Base-by-base conservation (phyloP, 192 early-diverging fungal genomes). In the Backusella westeae region DNA sequence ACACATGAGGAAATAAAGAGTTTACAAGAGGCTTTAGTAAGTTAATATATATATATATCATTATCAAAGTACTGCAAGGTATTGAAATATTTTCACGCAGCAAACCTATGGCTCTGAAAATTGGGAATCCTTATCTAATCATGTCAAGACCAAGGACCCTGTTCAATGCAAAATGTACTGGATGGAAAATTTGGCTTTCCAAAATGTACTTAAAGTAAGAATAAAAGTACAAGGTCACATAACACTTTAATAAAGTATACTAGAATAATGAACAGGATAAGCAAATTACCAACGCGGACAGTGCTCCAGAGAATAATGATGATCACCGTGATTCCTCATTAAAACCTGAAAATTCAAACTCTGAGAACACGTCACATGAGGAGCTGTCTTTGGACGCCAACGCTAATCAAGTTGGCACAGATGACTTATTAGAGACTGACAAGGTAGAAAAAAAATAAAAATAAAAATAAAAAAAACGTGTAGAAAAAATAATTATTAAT, bases 151-250 rank as follows among this genome's bases (percentile, higher is more conserved):
- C 1, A 75, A 88, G 29, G 90, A 85, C 42, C 75, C 88, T 12
- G 71, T 90, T 8, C 91, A 92, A 77, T 85, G 88, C 69, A 91
- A 90, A 67, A 91, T 89, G 34, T 59, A 59, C 88, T 86, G 72
- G 90, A 85, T 29, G 83, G 90, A 52, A 86, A 89, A 74, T 44
- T 86, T 34, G 83, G 3, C 69, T 84, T 26, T 87, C 85, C 68
- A 76, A 81, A 21, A 80, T 76, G 59, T 69, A 80, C 72, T 41
- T 21, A 39, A 39, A 10, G 35, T 35, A 32, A 15, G 34, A 36
- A 17, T 32, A 26, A 15, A 69, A 68, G 6, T 21, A 26, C 4
- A 32, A 32, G 32, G 21, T 69, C 10, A 69, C 6, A 12, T 69
- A 26, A 29, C 2, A 17, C 19, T 69, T 38, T 36, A 21, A 69